phyloP scores from a whole-genome alignment of 805 yeast species.

The Schwanniomyces polymorphus region DNA sequence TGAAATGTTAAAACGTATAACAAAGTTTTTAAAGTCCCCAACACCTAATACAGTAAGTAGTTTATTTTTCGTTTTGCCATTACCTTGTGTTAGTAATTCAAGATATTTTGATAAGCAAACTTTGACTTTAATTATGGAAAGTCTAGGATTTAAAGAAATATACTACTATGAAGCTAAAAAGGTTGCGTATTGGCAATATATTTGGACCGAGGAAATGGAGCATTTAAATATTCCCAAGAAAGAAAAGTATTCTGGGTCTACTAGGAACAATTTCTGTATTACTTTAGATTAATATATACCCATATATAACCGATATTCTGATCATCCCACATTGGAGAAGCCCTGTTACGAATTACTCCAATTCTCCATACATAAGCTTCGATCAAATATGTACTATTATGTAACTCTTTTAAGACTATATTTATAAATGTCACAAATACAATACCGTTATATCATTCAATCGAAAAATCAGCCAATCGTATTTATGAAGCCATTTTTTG shows the following conservation, averaged over 20 bases:
- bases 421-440: neutral
- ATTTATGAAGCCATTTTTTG: neutral
- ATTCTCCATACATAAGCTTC: neutral
- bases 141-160: constrained; percentile 58
- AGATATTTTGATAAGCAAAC: constrained; percentile 61
- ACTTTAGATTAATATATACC: neutral
- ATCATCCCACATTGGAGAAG: neutral
- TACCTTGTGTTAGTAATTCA: constrained; percentile 83
- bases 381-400: neutral
- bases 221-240: constrained; percentile 34
- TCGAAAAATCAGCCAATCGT: neutral
- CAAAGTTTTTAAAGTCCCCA: constrained; percentile 51
- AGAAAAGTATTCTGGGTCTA: constrained; percentile 55
- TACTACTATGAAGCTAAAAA: constrained; percentile 63
- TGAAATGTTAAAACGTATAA: constrained; percentile 65
- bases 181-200: constrained; percentile 69
- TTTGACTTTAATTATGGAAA: constrained; percentile 46
- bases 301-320: neutral
- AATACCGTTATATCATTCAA: neutral
- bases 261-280: constrained; percentile 69
- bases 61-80: constrained; percentile 80
- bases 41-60: constrained; percentile 23
- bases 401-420: neutral
- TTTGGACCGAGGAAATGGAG: constrained; percentile 39
- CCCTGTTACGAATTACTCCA: neutral